phyloP scores from a whole-genome alignment of 1,284 basidiomycete genomes.

The Ceratobasidium sp. region DNA sequence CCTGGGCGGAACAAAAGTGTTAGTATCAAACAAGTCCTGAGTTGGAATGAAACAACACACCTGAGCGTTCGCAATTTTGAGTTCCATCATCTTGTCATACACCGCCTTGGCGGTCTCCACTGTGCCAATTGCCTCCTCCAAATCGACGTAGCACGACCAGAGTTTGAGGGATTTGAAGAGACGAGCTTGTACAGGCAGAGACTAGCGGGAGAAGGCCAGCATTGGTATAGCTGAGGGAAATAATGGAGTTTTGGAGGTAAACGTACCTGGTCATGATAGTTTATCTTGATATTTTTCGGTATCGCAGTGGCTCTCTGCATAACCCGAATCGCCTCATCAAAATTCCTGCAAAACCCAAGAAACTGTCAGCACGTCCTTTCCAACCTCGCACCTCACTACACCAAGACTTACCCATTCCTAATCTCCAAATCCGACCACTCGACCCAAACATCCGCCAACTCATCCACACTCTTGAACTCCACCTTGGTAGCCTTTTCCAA shows the following conservation, averaged over 20 bases:
- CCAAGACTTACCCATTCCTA: slow-evolving; percentile 83
- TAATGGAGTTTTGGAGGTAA: background rate
- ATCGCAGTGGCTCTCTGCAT: slow-evolving; percentile 96
- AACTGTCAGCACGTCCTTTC: background rate
- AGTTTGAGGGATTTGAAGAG: slow-evolving; percentile 98
- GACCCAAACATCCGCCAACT: slow-evolving; percentile 98
- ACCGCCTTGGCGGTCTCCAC: slow-evolving; percentile 93
- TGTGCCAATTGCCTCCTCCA: slow-evolving; percentile 96
- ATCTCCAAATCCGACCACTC: slow-evolving; percentile 99
- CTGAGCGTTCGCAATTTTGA: slow-evolving; percentile 99
- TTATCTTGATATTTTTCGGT: slow-evolving; percentile 91
- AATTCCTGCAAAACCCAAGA: slow-evolving; percentile 74
- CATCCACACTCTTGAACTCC: slow-evolving; percentile 95
- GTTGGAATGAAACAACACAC: slow-evolving; percentile 46
- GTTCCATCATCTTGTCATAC: slow-evolving; percentile 97
- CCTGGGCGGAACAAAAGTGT: slow-evolving; percentile 55
- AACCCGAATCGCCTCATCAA: slow-evolving; percentile 92
- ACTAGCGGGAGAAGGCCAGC: slow-evolving; percentile 59
- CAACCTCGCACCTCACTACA: no score
- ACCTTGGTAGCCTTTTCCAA: slow-evolving; percentile 93
- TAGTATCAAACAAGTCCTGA: background rate
- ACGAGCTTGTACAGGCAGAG: slow-evolving; percentile 87
- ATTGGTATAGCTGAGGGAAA: slow-evolving; percentile 32
- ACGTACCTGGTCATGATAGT: slow-evolving; percentile 94
- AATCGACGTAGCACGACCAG: slow-evolving; percentile 98